These are phyloP conservation scores for Cucumis sativus DNA, from an alignment of 306 rosid genomes.

Conservation along the genomic window Cucumber_9930_V3 NC_026658.2:4410001-4410500, in stretches of 20 bases:
- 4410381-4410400: neutral
- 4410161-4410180: constrained; percentile 3
- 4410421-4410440: neutral
- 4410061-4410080: constrained; percentile 33
- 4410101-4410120: neutral
- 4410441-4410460: neutral
- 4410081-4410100: neutral
- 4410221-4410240: neutral
- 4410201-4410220: neutral
- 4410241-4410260: too few species aligned
- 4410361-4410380: neutral
- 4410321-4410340: neutral
- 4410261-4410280: neutral
- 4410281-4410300: neutral
- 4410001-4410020: constrained; percentile 71
- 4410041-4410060: constrained; percentile 71
- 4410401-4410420: neutral
- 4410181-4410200: neutral
- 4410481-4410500: neutral
- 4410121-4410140: neutral
- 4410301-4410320: neutral
- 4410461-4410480: neutral
- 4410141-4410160: constrained; percentile 11
- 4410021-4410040: constrained; percentile 67
- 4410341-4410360: neutral